A percentile compares a stretch with the other conserved stretches of the same genome.
These are phyloP conservation scores for Aureobasidium sp. DNA, from an alignment of 2,329 filamentous ascomycete species.

Conservation along the genomic window DNA sequence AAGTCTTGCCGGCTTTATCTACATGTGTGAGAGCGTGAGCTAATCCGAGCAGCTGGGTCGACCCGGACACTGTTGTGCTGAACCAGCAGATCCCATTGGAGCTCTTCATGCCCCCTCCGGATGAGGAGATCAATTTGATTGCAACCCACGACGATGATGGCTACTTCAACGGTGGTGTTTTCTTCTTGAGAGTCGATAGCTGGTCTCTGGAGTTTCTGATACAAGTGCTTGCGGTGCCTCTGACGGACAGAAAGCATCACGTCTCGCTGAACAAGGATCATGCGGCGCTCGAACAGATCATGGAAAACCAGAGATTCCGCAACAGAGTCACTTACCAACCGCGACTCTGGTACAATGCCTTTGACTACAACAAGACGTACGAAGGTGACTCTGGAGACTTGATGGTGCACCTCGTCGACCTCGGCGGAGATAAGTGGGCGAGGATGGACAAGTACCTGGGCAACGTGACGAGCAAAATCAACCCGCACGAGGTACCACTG, in stretches of 20 bases:
- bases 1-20: constrained; percentile 3
- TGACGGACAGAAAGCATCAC: constrained; percentile 16
- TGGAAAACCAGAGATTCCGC: constrained; percentile 13
- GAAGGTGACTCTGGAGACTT: constrained; percentile 27
- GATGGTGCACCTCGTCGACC: constrained; percentile 21
- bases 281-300: constrained; percentile 16
- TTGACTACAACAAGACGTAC: constrained; percentile 28
- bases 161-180: constrained; percentile 26
- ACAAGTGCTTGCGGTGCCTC: constrained; percentile 21
- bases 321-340: constrained; percentile 19
- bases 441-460: constrained; percentile 21
- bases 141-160: constrained; percentile 22
- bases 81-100: constrained; percentile 27
- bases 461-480: constrained; percentile 12
- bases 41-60: constrained; percentile 22
- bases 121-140: constrained; percentile 23
- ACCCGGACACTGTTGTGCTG: constrained; percentile 25
- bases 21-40: background rate
- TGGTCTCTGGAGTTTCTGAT: constrained; percentile 22
- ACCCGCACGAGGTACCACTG: constrained; percentile 18
- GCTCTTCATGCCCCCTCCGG: constrained; percentile 27
- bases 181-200: constrained; percentile 27
- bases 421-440: constrained; percentile 22
- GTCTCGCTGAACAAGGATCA: constrained; percentile 21
- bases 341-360: constrained; percentile 24